A percentile compares a stretch with the other conserved stretches of the same genome.
Evolutionary conservation across 1,139 yeast genomes (phyloP).

Genomic region (Arxiozyma telluris): DNA sequence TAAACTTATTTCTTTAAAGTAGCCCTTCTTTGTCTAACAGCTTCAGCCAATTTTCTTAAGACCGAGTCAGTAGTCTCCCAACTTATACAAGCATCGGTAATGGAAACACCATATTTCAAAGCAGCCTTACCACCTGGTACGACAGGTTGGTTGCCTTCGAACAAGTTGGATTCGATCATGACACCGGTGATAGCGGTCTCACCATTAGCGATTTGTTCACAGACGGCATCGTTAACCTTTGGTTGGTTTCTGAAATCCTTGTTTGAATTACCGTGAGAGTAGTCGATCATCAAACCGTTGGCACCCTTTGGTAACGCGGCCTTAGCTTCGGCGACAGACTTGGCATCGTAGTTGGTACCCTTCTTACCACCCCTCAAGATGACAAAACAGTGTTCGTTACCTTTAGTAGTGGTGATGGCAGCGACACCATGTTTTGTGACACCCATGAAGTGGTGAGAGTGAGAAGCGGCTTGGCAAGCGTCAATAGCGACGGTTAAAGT

Average conservation of each 20-base stretch:
- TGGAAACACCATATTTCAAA: constrained; percentile 89
- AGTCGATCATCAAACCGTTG: constrained; percentile 77
- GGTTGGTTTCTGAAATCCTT: constrained; percentile 96
- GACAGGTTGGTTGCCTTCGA: constrained; percentile 86
- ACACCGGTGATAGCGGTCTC: constrained; percentile 78
- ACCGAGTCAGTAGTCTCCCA: constrained; percentile 84
- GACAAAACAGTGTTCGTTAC: constrained; percentile 81
- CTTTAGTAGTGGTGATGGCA: constrained; percentile 92
- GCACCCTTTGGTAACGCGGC: constrained; percentile 40
- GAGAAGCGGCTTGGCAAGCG: constrained; percentile 86
- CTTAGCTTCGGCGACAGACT: constrained; percentile 69
- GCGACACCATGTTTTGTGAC: constrained; percentile 94
- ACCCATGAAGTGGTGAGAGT: constrained; percentile 87
- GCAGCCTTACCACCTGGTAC: constrained; percentile 62
- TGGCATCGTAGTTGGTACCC: constrained; percentile 85
- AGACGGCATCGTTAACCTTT: constrained; percentile 67
- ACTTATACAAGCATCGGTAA: constrained; percentile 92
- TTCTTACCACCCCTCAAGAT: constrained; percentile 92
- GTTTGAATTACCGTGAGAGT: constrained; percentile 93
- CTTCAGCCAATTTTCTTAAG: constrained; percentile 67
- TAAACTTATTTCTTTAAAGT: constrained; percentile 16
- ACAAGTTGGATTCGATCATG: constrained; percentile 90
- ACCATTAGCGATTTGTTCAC: constrained; percentile 74
- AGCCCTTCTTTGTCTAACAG: constrained; percentile 73
- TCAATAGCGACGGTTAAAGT: constrained; percentile 36